Conservation (phyloP, 768 basidiomycete genomes). For the Steccherinum ochraceum region DNA sequence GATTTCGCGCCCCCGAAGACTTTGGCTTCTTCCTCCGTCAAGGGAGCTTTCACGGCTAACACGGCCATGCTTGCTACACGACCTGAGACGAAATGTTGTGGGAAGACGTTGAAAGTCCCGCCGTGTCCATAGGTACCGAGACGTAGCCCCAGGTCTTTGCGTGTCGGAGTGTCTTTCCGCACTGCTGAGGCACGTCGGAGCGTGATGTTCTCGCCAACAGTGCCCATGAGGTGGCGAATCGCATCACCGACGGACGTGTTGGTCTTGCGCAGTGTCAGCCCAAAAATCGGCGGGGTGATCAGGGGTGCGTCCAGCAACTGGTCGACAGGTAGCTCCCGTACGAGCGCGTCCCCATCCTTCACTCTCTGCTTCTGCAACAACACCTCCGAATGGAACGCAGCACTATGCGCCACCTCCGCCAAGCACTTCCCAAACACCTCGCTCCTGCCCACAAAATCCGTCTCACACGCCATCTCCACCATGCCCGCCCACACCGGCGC, state of each 20-base stretch:
- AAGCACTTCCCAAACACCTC: conserved; percentile 74
- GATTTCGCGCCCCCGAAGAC: conserved; percentile 35
- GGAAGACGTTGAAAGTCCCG: conserved; percentile 28
- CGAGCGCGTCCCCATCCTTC: conserved; percentile 22
- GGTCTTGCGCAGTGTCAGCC: too few relatives aligned
- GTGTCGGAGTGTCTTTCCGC: conserved; percentile 28
- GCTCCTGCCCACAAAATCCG: conserved; percentile 91
- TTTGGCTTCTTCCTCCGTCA: conserved; percentile 16
- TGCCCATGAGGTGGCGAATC: conserved; percentile 64
- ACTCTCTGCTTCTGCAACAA: conserved; percentile 30
- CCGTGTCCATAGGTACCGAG: conserved; percentile 57
- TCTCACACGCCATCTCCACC: conserved; percentile 94
- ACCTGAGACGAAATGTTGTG: conserved; percentile 33
- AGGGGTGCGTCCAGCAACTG: conserved; percentile 60
- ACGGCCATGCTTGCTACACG: conserved; percentile 55
- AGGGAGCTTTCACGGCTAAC: conserved; percentile 41
- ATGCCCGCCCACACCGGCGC: conserved; percentile 67
- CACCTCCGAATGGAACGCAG: conserved; percentile 65
- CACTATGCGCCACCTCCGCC: conserved; percentile 75
- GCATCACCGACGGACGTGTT: conserved; percentile 42
- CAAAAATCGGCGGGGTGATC: too few relatives aligned
- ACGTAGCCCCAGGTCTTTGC: conserved; percentile 34
- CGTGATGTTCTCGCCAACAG: conserved; percentile 76
- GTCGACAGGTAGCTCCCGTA: conserved; percentile 48
- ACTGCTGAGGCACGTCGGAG: conserved; percentile 53